Conservation (phyloP, 768 basidiomycete genomes). For the Jaapia argillacea region DNA sequence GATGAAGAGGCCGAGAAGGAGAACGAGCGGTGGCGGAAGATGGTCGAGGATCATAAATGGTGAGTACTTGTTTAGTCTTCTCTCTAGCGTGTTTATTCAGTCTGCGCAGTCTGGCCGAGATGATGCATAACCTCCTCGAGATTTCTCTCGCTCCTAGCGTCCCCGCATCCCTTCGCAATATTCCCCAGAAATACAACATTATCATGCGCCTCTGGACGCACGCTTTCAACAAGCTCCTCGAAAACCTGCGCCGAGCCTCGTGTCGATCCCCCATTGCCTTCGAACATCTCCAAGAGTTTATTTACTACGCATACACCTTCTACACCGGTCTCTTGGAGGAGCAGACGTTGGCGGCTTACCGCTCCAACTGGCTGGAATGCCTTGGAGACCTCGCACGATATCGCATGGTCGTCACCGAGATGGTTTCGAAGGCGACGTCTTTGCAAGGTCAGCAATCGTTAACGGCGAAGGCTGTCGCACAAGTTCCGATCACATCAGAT, state of each 20-base stretch:
- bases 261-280: conserved; percentile 60
- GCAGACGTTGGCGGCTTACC: conserved; percentile 55
- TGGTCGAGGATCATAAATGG: conserved; percentile 79
- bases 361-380: conserved; percentile 88
- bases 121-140: conserved; percentile 80
- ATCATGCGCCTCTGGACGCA: conserved; percentile 89
- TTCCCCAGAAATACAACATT: conserved; percentile 93
- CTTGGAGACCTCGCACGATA: conserved; percentile 94
- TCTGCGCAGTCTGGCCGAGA: conserved; percentile 69
- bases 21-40: conserved; percentile 58
- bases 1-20: conserved; percentile 34
- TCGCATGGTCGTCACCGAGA: conserved; percentile 89
- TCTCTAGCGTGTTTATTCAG: conserved; percentile 10
- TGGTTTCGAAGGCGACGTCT: conserved; percentile 43
- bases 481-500: conserved; percentile 5
- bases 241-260: conserved; percentile 81
- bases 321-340: conserved; percentile 89
- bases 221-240: conserved; percentile 84
- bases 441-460: conserved; percentile 28
- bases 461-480: conserved; percentile 44
- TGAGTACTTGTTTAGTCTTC: conserved; percentile 25
- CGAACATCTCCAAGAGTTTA: conserved; percentile 90
- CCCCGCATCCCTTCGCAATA: conserved; percentile 79
- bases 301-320: conserved; percentile 91
- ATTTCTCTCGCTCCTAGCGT: conserved; percentile 81